phyloP scores from a whole-genome alignment of 2,329 filamentous ascomycete species.

The Verticillium nubilum region DNA sequence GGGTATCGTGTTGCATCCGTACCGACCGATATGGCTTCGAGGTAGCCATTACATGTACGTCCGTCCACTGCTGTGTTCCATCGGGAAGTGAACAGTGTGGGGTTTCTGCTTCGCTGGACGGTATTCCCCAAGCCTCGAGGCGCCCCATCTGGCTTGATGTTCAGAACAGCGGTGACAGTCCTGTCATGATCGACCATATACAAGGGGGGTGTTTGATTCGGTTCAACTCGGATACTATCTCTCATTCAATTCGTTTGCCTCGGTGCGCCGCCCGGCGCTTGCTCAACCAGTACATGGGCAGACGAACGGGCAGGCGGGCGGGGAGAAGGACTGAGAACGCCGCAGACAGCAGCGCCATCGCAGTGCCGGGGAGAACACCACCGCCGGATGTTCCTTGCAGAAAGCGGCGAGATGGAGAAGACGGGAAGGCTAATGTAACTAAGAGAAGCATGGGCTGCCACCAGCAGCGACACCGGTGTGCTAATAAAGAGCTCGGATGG shows the following conservation, averaged over 20 bases:
- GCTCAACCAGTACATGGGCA: background rate
- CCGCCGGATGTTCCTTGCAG: constrained; percentile 7
- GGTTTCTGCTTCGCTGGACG: background rate
- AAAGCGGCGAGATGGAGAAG: constrained; percentile 2
- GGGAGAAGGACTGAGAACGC: background rate
- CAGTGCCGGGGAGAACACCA: background rate
- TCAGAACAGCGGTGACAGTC: background rate
- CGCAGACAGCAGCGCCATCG: background rate
- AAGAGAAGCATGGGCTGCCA: constrained; percentile 5
- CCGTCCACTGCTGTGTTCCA: background rate
- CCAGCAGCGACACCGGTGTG: constrained; percentile 3
- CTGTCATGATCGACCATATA: background rate
- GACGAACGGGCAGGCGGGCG: background rate
- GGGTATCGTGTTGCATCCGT: background rate
- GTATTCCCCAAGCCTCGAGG: background rate
- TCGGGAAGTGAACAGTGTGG: background rate
- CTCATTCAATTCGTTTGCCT: background rate
- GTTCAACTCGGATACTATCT: background rate
- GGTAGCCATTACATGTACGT: background rate
- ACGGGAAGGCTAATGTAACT: constrained; percentile 11
- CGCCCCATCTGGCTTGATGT: background rate
- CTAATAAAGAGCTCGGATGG: constrained; percentile 1
- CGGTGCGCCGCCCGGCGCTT: background rate
- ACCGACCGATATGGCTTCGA: background rate
- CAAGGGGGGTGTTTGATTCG: background rate